phyloP scores from a whole-genome alignment of 805 yeast species.

The Grigorovia humatica region DNA sequence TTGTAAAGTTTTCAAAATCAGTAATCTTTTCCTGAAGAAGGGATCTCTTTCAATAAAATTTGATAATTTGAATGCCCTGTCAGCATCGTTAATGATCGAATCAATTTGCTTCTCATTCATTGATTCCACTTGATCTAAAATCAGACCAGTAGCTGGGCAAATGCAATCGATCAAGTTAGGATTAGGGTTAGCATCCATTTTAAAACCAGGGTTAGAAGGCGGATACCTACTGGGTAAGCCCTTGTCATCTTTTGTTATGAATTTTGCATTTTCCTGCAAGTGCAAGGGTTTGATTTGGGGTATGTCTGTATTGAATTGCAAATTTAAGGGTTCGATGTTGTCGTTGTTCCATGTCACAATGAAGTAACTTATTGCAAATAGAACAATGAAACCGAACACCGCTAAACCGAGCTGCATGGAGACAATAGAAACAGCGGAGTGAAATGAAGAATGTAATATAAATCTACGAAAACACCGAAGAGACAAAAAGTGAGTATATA shows the following conservation, averaged over 20 bases:
- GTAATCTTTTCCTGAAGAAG: constrained; percentile 54
- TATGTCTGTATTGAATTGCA: not conserved
- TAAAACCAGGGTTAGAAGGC: too few species aligned
- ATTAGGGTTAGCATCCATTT: constrained; percentile 9
- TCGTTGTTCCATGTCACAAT: too few species aligned
- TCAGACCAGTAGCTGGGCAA: constrained; percentile 96
- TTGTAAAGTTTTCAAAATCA: constrained; percentile 58
- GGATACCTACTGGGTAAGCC: too few species aligned
- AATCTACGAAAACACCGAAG: too few species aligned
- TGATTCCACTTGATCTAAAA: constrained; percentile 60
- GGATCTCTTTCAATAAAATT: constrained; percentile 28
- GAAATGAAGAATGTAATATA: too few species aligned
- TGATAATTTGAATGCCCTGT: constrained; percentile 21
- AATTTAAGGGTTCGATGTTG: not conserved
- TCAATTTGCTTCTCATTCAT: constrained; percentile 66
- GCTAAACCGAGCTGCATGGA: too few species aligned
- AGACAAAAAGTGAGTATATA: too few species aligned
- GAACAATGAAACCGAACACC: too few species aligned
- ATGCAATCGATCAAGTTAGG: constrained; percentile 36
- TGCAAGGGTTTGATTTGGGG: not conserved
- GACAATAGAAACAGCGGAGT: too few species aligned
- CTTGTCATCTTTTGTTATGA: too few species aligned
- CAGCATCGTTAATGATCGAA: constrained; percentile 36
- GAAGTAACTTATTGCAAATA: too few species aligned
- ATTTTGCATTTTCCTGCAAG: not conserved